A percentile compares a stretch with the other conserved stretches of the same genome.
Conservation (phyloP, 495 filamentous ascomycete genomes). For the Terfezia boudieri region DNA sequence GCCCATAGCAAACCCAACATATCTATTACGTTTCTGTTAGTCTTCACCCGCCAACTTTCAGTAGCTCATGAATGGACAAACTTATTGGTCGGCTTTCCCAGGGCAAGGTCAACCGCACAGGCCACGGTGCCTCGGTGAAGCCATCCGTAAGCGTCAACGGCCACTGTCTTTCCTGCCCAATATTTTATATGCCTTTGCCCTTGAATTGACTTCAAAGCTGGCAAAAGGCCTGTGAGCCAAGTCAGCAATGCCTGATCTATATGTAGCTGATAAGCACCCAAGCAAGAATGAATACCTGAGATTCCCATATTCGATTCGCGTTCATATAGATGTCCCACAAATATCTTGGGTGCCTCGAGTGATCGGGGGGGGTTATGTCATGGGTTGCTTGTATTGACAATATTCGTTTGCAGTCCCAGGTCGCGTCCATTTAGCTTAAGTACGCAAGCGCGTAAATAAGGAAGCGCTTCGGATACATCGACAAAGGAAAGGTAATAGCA, state of each 20-base stretch:
- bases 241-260: slow-evolving; percentile 5
- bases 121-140: slow-evolving; percentile 80
- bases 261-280: background rate
- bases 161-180: slow-evolving; percentile 70
- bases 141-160: slow-evolving; percentile 95
- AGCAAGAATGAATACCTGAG: slow-evolving; percentile 14
- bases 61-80: slow-evolving; percentile 22
- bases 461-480: no score
- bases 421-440: no score
- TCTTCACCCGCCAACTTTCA: slow-evolving; percentile 1
- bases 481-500: no score
- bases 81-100: slow-evolving; percentile 72
- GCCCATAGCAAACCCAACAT: slow-evolving; percentile 77
- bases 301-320: slow-evolving; percentile 20
- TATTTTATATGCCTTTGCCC: slow-evolving; percentile 68
- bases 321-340: no score
- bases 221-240: slow-evolving; percentile 45
- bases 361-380: no score
- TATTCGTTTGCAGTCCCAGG: no score
- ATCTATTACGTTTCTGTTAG: slow-evolving; percentile 26
- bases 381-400: no score
- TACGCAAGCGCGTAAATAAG: no score
- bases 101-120: slow-evolving; percentile 77
- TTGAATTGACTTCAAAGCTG: slow-evolving; percentile 87
- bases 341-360: no score